Conservation (phyloP, 108 stramenopile genomes). For the Cyclotella kingstonii region DNA sequence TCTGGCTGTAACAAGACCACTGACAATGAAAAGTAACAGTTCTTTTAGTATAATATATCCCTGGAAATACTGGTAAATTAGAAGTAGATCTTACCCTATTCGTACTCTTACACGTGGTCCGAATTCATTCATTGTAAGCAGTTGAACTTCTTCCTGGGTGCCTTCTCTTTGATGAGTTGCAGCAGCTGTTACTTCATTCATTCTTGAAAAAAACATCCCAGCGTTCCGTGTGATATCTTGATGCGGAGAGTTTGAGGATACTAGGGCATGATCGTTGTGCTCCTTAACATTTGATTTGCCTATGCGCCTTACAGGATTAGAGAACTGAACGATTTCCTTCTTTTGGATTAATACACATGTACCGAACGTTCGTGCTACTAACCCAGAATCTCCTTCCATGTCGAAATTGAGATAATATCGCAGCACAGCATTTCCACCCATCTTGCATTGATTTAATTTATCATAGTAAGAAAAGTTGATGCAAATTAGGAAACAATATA, state of each 20-base stretch:
- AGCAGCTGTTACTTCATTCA: constrained; percentile 37
- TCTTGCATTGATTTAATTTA: constrained; percentile 16
- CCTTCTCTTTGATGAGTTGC: constrained; percentile 48
- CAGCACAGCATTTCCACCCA: constrained; percentile 92
- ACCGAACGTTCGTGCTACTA: constrained; percentile 95
- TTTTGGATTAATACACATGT: constrained; percentile 80
- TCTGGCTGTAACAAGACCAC: constrained; percentile 91
- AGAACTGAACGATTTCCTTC: constrained; percentile 33
- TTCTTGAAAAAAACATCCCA: constrained; percentile 32
- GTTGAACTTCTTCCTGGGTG: constrained; percentile 79
- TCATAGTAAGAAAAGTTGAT: not conserved
- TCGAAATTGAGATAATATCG: constrained; percentile 92
- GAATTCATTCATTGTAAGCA: constrained; percentile 86
- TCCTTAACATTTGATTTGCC: constrained; percentile 2
- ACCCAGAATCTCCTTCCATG: constrained; percentile 95
- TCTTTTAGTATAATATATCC: too few relatives aligned
- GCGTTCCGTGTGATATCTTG: constrained; percentile 27
- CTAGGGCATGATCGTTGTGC: constrained; percentile 9
- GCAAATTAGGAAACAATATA: too few relatives aligned
- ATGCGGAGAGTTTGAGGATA: constrained; percentile 26
- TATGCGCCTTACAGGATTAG: constrained; percentile 2
- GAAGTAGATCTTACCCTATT: too few relatives aligned
- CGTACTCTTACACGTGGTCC: constrained; percentile 82
- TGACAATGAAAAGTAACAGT: too few relatives aligned
- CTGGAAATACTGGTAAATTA: too few relatives aligned